phyloP scores from a whole-genome alignment of 495 filamentous ascomycete species.

The Copromyces sp. region DNA sequence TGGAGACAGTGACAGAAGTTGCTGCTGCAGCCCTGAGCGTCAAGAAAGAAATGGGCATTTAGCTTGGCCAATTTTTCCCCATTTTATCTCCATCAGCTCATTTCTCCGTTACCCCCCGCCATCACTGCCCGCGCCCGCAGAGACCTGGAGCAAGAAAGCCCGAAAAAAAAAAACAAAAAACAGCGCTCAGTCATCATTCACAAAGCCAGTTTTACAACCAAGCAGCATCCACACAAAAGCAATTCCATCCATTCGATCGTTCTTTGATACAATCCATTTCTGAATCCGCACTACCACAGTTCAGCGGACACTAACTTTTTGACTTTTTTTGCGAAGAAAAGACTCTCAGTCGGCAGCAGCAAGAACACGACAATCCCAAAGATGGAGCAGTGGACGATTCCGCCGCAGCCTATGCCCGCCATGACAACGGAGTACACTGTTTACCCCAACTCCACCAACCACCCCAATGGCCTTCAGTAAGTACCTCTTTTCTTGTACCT shows the following conservation, averaged over 20 bases:
- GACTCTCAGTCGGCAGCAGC: not conserved
- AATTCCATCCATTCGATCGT: not conserved
- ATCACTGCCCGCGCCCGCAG: too few relatives aligned
- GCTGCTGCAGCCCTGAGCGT: not conserved
- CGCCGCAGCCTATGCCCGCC: slow-evolving; percentile 23
- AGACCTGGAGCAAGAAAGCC: not conserved
- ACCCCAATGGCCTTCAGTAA: slow-evolving; percentile 41
- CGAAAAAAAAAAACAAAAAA: not conserved
- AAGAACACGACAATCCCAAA: not conserved
- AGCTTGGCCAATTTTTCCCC: not conserved
- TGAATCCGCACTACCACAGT: not conserved
- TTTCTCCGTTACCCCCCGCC: not conserved
- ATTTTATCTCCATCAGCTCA: not conserved
- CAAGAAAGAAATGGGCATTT: not conserved
- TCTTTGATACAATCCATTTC: not conserved
- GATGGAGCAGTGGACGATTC: slow-evolving; percentile 45
- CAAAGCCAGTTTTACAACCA: not conserved
- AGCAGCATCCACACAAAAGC: not conserved
- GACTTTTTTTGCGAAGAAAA: not conserved
- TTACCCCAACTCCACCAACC: slow-evolving; percentile 38
- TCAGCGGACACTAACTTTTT: not conserved
- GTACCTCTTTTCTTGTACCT: slow-evolving; percentile 38
- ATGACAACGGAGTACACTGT: slow-evolving; percentile 27
- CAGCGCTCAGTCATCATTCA: not conserved
- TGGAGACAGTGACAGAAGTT: not conserved